phyloP scores from a whole-genome alignment of 1,284 basidiomycete genomes.

The Tetrapyrgos nigripes region DNA sequence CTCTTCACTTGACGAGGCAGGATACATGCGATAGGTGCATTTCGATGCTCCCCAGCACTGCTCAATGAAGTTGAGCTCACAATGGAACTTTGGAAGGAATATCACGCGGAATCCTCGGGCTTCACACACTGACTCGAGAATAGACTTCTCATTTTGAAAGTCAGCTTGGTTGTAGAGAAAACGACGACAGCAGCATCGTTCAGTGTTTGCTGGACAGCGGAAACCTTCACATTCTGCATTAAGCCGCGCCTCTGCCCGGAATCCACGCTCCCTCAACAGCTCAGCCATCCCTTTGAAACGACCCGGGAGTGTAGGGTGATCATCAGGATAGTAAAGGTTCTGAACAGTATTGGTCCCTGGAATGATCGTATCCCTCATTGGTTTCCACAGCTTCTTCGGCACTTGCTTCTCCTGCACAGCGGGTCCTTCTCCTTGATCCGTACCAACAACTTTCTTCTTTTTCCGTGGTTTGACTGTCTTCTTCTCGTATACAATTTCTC shows the following conservation, averaged over 20 bases:
- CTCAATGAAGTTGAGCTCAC: constrained; percentile 35
- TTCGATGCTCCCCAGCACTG: constrained; percentile 34
- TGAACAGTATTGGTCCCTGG: constrained; percentile 12
- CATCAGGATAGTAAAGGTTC: constrained; percentile 25
- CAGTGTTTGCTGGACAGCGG: constrained; percentile 16
- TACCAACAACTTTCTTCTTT: constrained; percentile 11
- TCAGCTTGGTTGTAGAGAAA: constrained; percentile 30
- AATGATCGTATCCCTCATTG: neutral
- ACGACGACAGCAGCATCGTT: constrained; percentile 24
- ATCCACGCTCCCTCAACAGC: constrained; percentile 16
- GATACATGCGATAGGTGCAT: constrained; percentile 19
- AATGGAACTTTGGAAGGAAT: constrained; percentile 29
- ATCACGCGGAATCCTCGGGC: constrained; percentile 13
- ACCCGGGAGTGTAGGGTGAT: constrained; percentile 25
- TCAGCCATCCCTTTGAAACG: neutral
- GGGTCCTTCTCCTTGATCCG: neutral
- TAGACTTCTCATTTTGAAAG: constrained; percentile 23
- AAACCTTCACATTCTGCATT: constrained; percentile 19
- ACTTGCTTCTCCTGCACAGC: neutral
- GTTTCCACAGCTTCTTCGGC: neutral
- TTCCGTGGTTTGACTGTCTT: constrained; percentile 18
- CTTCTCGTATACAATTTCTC: constrained; percentile 11
- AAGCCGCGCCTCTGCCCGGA: constrained; percentile 21
- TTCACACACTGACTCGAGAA: constrained; percentile 20
- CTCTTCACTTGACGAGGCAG: constrained; percentile 24